Evolutionary conservation across 2,329 filamentous ascomycete genomes (phyloP).

Genomic region (Exophiala viscosa): DNA sequence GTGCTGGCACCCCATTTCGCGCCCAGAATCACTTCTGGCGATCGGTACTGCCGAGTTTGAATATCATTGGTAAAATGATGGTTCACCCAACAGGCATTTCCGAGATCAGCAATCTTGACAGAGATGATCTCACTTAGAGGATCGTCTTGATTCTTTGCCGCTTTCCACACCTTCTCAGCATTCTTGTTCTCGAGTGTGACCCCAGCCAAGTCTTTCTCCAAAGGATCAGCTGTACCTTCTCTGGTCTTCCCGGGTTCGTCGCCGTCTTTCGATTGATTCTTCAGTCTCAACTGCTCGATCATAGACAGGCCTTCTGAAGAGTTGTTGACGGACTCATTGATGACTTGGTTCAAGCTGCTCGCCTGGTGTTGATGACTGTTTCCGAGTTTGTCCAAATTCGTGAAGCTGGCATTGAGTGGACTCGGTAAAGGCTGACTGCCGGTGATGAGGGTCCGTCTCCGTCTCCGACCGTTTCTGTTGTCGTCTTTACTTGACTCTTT

Average conservation of each 20-base stretch:
- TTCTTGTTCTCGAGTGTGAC: constrained; percentile 79
- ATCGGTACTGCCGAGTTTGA: constrained; percentile 94
- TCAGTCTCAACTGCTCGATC: constrained; percentile 54
- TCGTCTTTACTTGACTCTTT: constrained; percentile 75
- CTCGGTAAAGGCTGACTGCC: constrained; percentile 95
- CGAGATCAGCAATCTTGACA: constrained; percentile 97
- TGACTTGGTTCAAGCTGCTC: constrained; percentile 76
- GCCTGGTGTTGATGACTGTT: constrained; percentile 59
- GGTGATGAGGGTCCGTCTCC: constrained; percentile 89
- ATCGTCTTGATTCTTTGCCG: constrained; percentile 54
- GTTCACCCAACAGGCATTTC: constrained; percentile 97
- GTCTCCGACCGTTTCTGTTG: constrained; percentile 83
- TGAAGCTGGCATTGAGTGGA: constrained; percentile 88
- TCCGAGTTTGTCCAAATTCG: constrained; percentile 65
- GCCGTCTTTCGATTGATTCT: constrained; percentile 6
- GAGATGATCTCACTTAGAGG: constrained; percentile 66
- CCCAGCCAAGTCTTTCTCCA: constrained; percentile 88
- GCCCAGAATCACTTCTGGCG: constrained; percentile 92
- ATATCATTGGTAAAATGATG: constrained; percentile 99
- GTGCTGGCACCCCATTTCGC: constrained; percentile 99
- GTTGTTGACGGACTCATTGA: constrained; percentile 59
- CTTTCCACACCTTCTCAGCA: constrained; percentile 54
- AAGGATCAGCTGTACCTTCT: constrained; percentile 70
- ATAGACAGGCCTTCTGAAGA: constrained; percentile 49
- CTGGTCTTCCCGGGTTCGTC: constrained; percentile 47